phyloP scores from a whole-genome alignment of 371 early-diverging fungal species.

The Chytridium lagenaria region DNA sequence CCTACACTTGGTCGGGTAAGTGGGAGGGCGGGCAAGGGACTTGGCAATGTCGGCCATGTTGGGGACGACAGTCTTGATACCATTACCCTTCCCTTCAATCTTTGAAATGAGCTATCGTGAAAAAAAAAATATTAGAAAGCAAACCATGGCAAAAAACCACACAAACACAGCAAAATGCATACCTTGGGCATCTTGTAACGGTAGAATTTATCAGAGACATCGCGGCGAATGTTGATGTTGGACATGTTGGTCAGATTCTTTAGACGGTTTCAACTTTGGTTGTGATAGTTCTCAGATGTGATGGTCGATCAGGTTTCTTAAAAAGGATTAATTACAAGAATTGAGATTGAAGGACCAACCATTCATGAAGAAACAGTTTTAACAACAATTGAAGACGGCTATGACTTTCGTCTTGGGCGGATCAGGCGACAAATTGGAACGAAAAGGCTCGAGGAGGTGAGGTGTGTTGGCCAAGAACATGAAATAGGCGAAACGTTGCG shows the following conservation, averaged over 20 bases:
- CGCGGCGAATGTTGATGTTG: slow-evolving; percentile 50
- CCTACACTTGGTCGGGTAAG: slow-evolving; percentile 57
- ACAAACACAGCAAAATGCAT: not conserved
- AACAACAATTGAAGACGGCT: not conserved
- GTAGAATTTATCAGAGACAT: slow-evolving; percentile 75
- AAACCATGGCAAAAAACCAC: not conserved
- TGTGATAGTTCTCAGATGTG: not conserved
- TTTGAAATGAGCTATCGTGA: slow-evolving; percentile 74
- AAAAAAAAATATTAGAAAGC: not conserved
- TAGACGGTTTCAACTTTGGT: too few species aligned
- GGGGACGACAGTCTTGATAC: slow-evolving; percentile 98
- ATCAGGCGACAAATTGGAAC: not conserved
- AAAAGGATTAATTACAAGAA: not conserved
- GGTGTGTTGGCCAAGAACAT: not conserved
- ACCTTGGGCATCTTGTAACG: slow-evolving; percentile 99
- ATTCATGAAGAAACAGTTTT: not conserved
- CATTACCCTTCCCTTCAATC: slow-evolving; percentile 99
- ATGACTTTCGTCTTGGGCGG: not conserved
- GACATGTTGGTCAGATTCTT: slow-evolving; percentile 16
- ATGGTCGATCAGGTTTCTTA: not conserved
- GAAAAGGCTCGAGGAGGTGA: not conserved
- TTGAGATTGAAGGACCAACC: not conserved
- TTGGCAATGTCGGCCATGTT: slow-evolving; percentile 97
- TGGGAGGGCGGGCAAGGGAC: slow-evolving; percentile 90
- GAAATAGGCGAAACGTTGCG: not conserved